Base-by-base conservation (phyloP, 176 grass and related monocot genomes). In the Tillandsia leiboldiana region DNA sequence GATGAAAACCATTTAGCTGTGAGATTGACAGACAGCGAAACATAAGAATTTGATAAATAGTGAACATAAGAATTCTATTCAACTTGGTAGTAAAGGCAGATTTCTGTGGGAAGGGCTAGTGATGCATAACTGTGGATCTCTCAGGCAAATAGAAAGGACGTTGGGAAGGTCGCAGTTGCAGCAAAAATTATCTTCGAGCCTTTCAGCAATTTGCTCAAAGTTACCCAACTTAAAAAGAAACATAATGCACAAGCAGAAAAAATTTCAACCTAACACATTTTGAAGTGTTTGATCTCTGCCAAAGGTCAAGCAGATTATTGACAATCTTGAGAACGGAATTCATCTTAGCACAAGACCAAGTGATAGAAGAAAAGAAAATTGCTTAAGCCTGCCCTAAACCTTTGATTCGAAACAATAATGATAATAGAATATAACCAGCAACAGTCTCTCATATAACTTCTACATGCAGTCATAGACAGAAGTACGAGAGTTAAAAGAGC, bases 401-500 rank as follows among this genome's bases (percentile, higher is more conserved):
- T 42, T 42, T 42, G 33, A 42, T 42, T 42, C 33, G 7, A 3
- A 42, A 42, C 33, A 42, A 42, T 42, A 42, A 42, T 42, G 7
- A 7, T 64, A 76, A 49, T 9, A 63, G 17, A 85, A 13, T 62
- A 12, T 48, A 51, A 51, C 2, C 47, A 23, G 26, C 33, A 48
- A 20, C 11, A 62, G 57, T 63, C 42, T 63, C 42, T 70, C 62
- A 50, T 51, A 51, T 13, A 85, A 72, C n/a, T 10, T 1, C 51
- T 14, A 20, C 65, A 22, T 52, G 15, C 26, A 76, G 49, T 51
- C 23, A 76, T 49, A 15, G 10, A 9, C 22, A 61, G 56, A 68
- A 12, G 75, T 61, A 49, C 7, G 6, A 51, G 52, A 72, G 73
- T 67, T 33, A 52, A 26, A 72, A 70, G 52, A 14, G 72, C 53